Evolutionary conservation across 2,329 filamentous ascomycete species (phyloP).

Genomic region (Penicillium expansum): DNA sequence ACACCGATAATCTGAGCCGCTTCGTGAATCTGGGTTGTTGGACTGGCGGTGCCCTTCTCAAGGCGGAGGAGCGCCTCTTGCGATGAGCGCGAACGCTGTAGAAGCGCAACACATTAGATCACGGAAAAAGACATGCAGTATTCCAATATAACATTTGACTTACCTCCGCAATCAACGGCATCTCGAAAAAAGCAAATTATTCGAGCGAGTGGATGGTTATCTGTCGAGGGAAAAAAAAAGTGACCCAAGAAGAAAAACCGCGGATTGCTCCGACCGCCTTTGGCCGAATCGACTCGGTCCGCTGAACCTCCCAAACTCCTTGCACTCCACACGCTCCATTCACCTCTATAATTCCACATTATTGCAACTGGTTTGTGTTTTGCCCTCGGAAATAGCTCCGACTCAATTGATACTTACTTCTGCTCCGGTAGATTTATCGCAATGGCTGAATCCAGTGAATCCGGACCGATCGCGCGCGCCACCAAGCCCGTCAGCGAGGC

Average conservation of each 20-base stretch:
- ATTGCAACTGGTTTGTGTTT: slow-evolving; percentile 13
- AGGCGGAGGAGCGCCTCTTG: slow-evolving; percentile 46
- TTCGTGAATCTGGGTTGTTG: slow-evolving; percentile 40
- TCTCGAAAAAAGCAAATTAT: slow-evolving; percentile 25
- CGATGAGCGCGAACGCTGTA: slow-evolving; percentile 39
- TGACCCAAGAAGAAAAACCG: slow-evolving; percentile 27
- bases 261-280: slow-evolving; percentile 43
- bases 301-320: slow-evolving; percentile 21
- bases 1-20: slow-evolving; percentile 45
- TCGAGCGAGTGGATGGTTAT: slow-evolving; percentile 12
- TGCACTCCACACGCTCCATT: slow-evolving; percentile 21
- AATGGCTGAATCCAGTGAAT: slow-evolving; percentile 58
- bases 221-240: slow-evolving; percentile 20
- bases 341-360: slow-evolving; percentile 18
- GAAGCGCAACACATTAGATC: slow-evolving; percentile 15
- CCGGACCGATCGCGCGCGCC: slow-evolving; percentile 61
- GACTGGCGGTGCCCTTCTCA: slow-evolving; percentile 43
- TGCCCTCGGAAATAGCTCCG: too few species aligned
- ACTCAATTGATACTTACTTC: slow-evolving; percentile 13
- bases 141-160: slow-evolving; percentile 11
- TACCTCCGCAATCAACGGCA: slow-evolving; percentile 40
- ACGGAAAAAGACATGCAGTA: not conserved
- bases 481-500: slow-evolving; percentile 89
- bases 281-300: slow-evolving; percentile 27
- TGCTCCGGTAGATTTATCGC: slow-evolving; percentile 27